Evolutionary conservation across 805 yeast species (phyloP).

Genomic region (Starmerella sp.): DNA sequence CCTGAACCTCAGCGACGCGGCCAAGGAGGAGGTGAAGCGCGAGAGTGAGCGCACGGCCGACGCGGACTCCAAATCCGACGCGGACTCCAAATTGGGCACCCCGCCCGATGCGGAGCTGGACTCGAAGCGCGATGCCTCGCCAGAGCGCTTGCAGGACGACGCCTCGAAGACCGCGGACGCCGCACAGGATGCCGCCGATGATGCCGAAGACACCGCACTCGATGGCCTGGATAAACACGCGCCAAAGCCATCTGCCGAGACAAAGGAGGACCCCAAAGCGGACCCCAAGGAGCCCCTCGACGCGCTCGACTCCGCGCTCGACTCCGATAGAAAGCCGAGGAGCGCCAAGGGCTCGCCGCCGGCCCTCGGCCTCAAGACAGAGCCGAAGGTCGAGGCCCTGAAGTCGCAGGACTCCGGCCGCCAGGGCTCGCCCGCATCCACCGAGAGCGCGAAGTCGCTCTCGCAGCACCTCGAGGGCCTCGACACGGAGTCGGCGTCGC

Average conservation of each 20-base stretch:
- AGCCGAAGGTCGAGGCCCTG: neutral
- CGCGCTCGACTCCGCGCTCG: too few species aligned
- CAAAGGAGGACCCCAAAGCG: too few species aligned
- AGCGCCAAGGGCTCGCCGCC: too few species aligned
- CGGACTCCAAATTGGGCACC: neutral
- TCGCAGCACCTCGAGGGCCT: neutral
- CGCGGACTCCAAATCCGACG: neutral
- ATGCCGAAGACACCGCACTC: too few species aligned
- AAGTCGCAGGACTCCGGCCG: neutral
- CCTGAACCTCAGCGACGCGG: slow-evolving; percentile 15
- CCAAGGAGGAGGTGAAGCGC: neutral
- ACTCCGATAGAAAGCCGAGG: too few species aligned
- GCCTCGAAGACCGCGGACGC: too few species aligned
- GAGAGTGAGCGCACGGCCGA: neutral
- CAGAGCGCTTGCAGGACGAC: neutral
- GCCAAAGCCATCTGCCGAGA: too few species aligned
- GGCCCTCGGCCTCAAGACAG: neutral
- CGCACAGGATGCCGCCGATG: too few species aligned
- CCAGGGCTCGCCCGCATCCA: neutral
- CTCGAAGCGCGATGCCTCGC: neutral
- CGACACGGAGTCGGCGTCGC: neutral
- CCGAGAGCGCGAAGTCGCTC: neutral
- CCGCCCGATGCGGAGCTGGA: neutral
- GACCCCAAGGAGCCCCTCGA: neutral
- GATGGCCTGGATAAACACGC: too few species aligned